phyloP scores from a whole-genome alignment of 2,329 filamentous ascomycete species.

The Xylaria sp. region DNA sequence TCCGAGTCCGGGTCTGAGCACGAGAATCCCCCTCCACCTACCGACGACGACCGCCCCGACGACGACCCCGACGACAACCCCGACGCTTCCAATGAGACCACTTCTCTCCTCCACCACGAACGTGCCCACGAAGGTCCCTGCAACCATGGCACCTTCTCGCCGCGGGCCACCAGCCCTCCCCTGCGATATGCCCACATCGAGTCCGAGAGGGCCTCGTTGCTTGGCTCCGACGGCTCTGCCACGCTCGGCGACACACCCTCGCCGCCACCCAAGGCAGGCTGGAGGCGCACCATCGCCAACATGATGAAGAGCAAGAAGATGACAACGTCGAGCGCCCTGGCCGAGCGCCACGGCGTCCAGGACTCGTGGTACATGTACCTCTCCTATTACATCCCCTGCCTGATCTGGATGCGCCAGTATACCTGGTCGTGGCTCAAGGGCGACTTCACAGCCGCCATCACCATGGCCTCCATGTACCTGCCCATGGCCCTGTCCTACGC shows the following conservation, averaged over 20 bases:
- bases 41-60: background rate
- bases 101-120: conserved; percentile 57
- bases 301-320: conserved; percentile 72
- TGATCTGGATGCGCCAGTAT: conserved; percentile 93
- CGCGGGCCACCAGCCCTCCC: conserved; percentile 64
- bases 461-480: conserved; percentile 98
- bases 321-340: conserved; percentile 77
- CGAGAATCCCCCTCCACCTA: background rate
- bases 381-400: conserved; percentile 89
- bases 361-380: conserved; percentile 85
- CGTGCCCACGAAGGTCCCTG: conserved; percentile 62
- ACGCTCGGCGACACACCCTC: conserved; percentile 51
- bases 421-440: conserved; percentile 82
- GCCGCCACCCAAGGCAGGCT: conserved; percentile 52
- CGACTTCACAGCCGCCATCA: conserved; percentile 87
- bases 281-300: conserved; percentile 60
- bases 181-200: conserved; percentile 45
- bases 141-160: conserved; percentile 81
- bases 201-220: conserved; percentile 46
- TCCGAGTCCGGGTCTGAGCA: conserved; percentile 37
- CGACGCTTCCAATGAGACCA: conserved; percentile 57
- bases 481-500: conserved; percentile 96
- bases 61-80: background rate
- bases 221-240: conserved; percentile 50
- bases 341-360: conserved; percentile 77